Conservation (phyloP, 371 early-diverging fungal genomes). For the Mortierella sp. region DNA sequence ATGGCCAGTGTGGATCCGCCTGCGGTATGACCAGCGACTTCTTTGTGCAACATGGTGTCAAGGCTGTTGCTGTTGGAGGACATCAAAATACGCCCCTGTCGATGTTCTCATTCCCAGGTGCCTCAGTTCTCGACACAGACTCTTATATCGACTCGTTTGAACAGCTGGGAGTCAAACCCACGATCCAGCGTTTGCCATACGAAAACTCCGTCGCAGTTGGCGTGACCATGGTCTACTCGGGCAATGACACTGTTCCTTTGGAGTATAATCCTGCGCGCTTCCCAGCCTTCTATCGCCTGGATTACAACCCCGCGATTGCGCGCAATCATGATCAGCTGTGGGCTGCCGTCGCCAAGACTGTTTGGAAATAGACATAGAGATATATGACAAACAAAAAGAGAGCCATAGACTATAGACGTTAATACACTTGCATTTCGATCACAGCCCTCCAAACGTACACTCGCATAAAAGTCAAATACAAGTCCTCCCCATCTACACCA, state of each 20-base stretch:
- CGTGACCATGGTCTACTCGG: neutral
- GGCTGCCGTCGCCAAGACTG: constrained; percentile 1
- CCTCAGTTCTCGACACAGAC: neutral
- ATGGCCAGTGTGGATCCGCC: constrained; percentile 31
- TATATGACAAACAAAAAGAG: no score
- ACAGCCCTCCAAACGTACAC: no score
- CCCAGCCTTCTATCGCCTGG: neutral
- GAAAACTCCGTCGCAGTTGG: neutral
- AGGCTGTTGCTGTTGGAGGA: constrained; percentile 19
- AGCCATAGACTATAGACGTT: no score
- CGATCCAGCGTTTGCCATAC: neutral
- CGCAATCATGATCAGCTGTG: constrained; percentile 1
- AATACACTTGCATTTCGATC: no score
- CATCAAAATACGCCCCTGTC: constrained; percentile 9
- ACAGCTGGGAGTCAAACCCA: neutral
- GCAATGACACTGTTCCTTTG: neutral
- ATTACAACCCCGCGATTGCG: neutral
- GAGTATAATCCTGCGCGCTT: constrained; percentile 1
- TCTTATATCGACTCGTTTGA: neutral
- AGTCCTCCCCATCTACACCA: no score
- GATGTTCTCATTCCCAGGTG: constrained; percentile 33
- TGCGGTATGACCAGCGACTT: constrained; percentile 16
- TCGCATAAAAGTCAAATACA: no score
- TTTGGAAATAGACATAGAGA: constrained; percentile 1
- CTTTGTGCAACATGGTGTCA: constrained; percentile 11